A percentile compares a stretch with the other conserved stretches of the same genome.
phyloP scores from a whole-genome alignment of 352 stramenopile genomes.

The Pythium sp. region DNA sequence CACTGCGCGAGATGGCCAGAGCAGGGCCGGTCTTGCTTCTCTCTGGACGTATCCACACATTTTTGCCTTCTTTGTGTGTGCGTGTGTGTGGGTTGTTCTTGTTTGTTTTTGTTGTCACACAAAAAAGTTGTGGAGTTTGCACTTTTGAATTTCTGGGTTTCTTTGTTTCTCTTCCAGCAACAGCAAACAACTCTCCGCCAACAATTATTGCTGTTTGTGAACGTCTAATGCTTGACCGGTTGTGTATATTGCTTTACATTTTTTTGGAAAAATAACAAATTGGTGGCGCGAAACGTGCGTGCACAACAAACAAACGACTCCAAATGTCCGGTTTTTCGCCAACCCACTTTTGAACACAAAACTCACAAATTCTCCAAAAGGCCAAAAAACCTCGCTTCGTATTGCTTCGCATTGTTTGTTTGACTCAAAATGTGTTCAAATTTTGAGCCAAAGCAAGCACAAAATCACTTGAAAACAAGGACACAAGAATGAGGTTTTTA shows the following conservation, averaged over 20 bases:
- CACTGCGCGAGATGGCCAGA: slow-evolving; percentile 6
- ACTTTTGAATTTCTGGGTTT: not conserved
- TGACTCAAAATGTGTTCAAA: too few species aligned
- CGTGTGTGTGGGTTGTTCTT: not conserved
- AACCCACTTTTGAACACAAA: too few species aligned
- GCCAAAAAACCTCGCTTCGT: not conserved
- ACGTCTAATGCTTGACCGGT: not conserved
- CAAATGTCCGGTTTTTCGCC: not conserved
- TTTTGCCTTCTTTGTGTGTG: not conserved
- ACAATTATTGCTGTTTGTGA: not conserved
- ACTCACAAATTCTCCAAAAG: not conserved
- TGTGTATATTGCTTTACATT: not conserved
- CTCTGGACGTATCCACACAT: slow-evolving; percentile 16
- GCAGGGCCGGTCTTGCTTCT: slow-evolving; percentile 10
- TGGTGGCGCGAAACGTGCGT: not conserved
- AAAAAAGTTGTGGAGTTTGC: not conserved
- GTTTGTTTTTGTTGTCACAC: not conserved
- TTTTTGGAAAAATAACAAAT: not conserved
- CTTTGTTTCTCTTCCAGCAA: not conserved
- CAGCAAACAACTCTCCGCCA: not conserved
- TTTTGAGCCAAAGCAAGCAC: not conserved
- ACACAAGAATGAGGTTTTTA: too few species aligned
- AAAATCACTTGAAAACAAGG: too few species aligned
- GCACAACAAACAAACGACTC: not conserved
- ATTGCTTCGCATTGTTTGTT: too few species aligned